Conservation (phyloP, 345 rosid genomes). For the Populus tremula region DNA sequence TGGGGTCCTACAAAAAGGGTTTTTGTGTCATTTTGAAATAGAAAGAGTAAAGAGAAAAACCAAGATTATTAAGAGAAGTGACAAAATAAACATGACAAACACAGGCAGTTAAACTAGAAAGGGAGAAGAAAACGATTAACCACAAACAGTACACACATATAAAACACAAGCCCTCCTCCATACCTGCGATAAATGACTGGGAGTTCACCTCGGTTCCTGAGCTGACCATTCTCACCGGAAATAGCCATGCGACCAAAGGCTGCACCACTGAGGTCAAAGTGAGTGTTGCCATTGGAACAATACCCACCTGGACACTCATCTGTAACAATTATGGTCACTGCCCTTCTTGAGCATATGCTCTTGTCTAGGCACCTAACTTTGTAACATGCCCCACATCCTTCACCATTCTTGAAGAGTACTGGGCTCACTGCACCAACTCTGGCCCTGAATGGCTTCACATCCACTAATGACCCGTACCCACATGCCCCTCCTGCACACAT, state of each 20-base stretch:
- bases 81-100: conserved; percentile 2
- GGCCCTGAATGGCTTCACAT: conserved; percentile 78
- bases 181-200: conserved; percentile 62
- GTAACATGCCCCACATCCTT: conserved; percentile 94
- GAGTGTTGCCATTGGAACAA: conserved; percentile 60
- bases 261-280: conserved; percentile 94
- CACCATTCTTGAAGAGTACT: conserved; percentile 72
- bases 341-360: conserved; percentile 69
- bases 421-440: conserved; percentile 94
- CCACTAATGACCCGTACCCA: conserved; percentile 86
- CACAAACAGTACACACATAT: neutral
- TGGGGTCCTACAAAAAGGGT: conserved; percentile 50
- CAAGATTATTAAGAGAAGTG: neutral
- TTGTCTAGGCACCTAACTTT: conserved; percentile 74
- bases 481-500: conserved; percentile 87
- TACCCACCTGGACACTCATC: conserved; percentile 82
- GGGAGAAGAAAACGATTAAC: neutral
- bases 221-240: conserved; percentile 52
- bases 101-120: neutral
- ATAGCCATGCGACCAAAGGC: conserved; percentile 91
- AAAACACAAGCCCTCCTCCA: neutral
- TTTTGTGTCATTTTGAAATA: neutral
- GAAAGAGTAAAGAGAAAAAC: neutral
- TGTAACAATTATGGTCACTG: conserved; percentile 85
- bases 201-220: conserved; percentile 77